Base-by-base conservation (phyloP, 306 rosid species). In the Coriaria nepalensis region DNA sequence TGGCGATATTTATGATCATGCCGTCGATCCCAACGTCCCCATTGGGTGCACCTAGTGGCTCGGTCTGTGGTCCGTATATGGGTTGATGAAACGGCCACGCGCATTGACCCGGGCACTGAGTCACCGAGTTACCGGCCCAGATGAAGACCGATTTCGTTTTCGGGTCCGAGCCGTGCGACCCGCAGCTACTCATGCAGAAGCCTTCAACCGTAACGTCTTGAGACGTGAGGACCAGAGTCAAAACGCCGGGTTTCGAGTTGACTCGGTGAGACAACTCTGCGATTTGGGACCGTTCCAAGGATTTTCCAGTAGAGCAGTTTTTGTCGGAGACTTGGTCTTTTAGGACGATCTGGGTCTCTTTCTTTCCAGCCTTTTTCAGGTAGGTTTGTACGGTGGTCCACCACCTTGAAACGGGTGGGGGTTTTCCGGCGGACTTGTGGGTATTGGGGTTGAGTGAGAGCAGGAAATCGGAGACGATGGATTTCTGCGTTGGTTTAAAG, bases 1-100 rank as follows among this genome's bases (percentile, higher is more conserved):
- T 62, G 3, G 77, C 70, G 4, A 66, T 52, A 47, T 72, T 72
- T 37, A 72, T 8, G 13, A 67, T 47, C 69, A 72, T 72, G 34
- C 70, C 73, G 9, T 72, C 70, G n/a, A 62, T 7, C 4, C 73
- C 73, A 38, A 67, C 67, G 53, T 66, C 73, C 2, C 56, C 69
- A 4, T 67, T 72, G 15, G 78, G 73, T 35, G 70, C 64, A 13
- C 29, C 45, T 6, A 72, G 52, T 5, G 69, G 57, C 6, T 62
- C 5, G 9, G 67, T 72, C 51, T 72, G 70, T 13, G 70, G 78
- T 11, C 70, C 70, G 67, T 62, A 72, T 5, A 57, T 52, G 54
- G 72, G 72, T 11, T 66, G 57, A 56, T 65, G 77, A 52, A 71
- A 56, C 0, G 75, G 71, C 68, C 77, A 65, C 6, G 62, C 65